A percentile compares a stretch with the other conserved stretches of the same genome.
Evolutionary conservation across 1,284 basidiomycete species (phyloP).

Genomic region (Ganoderma lingzhi): DNA sequence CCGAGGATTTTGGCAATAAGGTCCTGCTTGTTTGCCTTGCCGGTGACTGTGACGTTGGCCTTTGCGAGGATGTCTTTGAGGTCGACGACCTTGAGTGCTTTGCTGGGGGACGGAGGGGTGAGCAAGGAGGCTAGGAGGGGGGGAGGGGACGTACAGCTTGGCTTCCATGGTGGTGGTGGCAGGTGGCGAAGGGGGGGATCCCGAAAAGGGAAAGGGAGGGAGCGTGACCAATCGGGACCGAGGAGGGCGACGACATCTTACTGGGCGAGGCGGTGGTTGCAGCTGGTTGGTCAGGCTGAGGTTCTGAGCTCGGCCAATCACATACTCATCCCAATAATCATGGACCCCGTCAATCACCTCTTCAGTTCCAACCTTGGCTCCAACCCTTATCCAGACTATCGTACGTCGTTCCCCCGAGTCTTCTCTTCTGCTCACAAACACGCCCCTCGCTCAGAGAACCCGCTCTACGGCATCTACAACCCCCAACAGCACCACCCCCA

Average conservation of each 20-base stretch:
- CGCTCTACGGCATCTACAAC: constrained; percentile 36
- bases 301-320: constrained; percentile 36
- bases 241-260: constrained; percentile 27
- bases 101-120: constrained; percentile 42
- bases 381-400: constrained; percentile 56
- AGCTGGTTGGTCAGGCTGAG: constrained; percentile 32
- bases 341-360: constrained; percentile 71
- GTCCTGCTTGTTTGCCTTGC: constrained; percentile 71
- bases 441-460: constrained; percentile 16
- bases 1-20: constrained; percentile 69
- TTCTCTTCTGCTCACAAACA: constrained; percentile 9
- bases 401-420: constrained; percentile 35
- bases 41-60: constrained; percentile 55
- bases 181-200: constrained; percentile 28
- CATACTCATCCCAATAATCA: constrained; percentile 51
- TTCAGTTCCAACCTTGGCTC: constrained; percentile 53
- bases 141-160: constrained; percentile 48
- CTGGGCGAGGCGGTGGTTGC: constrained; percentile 32
- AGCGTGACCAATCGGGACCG: constrained; percentile 32
- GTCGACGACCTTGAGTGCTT: constrained; percentile 76
- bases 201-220: constrained; percentile 32
- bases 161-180: constrained; percentile 53
- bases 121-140: constrained; percentile 15
- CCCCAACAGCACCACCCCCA: constrained; percentile 40
- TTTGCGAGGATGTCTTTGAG: constrained; percentile 68